Evolutionary conservation across 2,329 filamentous ascomycete species (phyloP), one percentile per base, ranked within the genome.

Genomic region (Penicillium sp.): DNA sequence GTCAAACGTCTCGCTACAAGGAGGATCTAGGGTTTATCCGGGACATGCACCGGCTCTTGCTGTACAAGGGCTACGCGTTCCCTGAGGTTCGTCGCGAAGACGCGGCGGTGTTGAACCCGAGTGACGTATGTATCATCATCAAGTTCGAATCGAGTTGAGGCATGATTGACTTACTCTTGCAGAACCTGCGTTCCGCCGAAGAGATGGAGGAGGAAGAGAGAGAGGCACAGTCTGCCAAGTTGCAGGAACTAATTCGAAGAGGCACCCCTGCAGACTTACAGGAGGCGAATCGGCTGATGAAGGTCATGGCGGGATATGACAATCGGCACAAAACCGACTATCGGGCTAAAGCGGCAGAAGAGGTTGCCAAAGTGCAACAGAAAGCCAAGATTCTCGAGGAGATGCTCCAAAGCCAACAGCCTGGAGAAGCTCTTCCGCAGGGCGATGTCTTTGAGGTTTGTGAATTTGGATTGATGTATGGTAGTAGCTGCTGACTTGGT

Each of bases 181-280:
- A 94, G 87, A 95, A 92, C 57, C 76, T 98, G 30, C 88, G 93
- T 67, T 96, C 90, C 0, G 88, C 86, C 15, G 92, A 98, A 58
- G 92, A 98, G 61, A 96, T 98, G 89, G 92, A 98, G 60, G 87
- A 93, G 56, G 92, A 98, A 66, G 92, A 98, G 62, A 79, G 79
- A 40, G 87, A 90, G 54, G 90, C 90, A 2, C 92, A 98, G 60
- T 95, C 88, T 2, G 92, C 92, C n/a, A 98, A 98, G 66, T 75
- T 98, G 12, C 92, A 98, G 61, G 92, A 98, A 67, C 73, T 98
- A 36, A 96, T 98, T 59, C 82, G 92, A 44, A 76, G 92, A 51
- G 92, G 92, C 37, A 82, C 85, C 3, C 92, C 92, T 16, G 84
- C 93, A 48, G 92, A 98, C 62, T 70, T 98, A 42, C 90, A 95